These are phyloP conservation scores for Haplosporangium sp. DNA, from an alignment of 371 early-diverging fungal species.

Conservation along the genomic window DNA sequence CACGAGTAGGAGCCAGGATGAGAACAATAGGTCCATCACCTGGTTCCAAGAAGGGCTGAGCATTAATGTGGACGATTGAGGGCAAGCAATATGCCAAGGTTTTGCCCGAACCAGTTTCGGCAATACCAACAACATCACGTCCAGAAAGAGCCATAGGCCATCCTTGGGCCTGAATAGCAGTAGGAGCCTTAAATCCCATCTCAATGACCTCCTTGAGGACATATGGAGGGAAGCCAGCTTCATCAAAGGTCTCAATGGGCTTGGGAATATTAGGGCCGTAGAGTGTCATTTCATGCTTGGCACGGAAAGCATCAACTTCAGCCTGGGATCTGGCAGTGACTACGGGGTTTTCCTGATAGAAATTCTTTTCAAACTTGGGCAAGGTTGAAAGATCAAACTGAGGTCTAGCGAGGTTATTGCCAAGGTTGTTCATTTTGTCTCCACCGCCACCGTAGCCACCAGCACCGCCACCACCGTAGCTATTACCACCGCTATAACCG, in stretches of 20 bases:
- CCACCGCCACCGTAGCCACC: conserved; percentile 62
- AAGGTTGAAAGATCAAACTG: conserved; percentile 79
- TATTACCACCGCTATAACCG: conserved; percentile 27
- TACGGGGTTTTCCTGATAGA: conserved; percentile 83
- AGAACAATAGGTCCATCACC: conserved; percentile 98
- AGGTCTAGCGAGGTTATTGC: conserved; percentile 67
- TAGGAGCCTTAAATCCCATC: conserved; percentile 92
- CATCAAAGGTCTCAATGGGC: conserved; percentile 85
- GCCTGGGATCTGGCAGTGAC: conserved; percentile 70
- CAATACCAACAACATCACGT: conserved; percentile 98
- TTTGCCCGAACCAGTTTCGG: conserved; percentile 99
- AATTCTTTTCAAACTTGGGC: conserved; percentile 93
- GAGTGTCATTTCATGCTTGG: conserved; percentile 78
- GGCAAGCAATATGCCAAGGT: conserved; percentile 98
- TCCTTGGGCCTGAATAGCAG: conserved; percentile 99
- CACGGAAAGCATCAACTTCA: conserved; percentile 76
- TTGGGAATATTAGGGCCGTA: conserved; percentile 79
- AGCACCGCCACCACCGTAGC: conserved; percentile 52
- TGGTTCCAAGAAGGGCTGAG: conserved; percentile 92
- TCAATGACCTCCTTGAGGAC: conserved; percentile 88
- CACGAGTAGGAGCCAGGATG: conserved; percentile 94
- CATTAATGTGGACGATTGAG: conserved; percentile 98
- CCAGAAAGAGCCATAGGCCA: conserved; percentile 99
- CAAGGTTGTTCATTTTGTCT: conserved; percentile 73
- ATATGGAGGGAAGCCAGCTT: conserved; percentile 87